These are phyloP conservation scores for Tricholoma terreum DNA, from an alignment of 768 basidiomycete genomes.

Conservation along the genomic window DNA sequence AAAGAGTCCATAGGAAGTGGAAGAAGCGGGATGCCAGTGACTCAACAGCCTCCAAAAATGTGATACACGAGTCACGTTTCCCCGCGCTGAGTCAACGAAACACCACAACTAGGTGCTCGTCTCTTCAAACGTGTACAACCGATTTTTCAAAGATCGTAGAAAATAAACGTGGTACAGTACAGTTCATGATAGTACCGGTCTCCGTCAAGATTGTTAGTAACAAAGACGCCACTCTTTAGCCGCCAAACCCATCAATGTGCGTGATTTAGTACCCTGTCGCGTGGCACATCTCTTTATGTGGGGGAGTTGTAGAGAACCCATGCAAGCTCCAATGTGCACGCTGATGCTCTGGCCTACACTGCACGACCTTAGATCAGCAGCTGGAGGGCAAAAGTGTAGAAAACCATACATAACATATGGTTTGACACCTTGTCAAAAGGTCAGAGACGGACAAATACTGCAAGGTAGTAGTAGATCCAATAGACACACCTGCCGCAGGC, in stretches of 20 bases:
- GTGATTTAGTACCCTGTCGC: slow-evolving; percentile 10
- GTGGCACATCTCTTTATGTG: slow-evolving; percentile 21
- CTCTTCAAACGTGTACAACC: no score
- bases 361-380: neutral
- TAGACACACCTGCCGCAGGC: slow-evolving; percentile 8
- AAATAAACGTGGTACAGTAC: no score
- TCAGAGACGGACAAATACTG: no score
- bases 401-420: slow-evolving; percentile 12
- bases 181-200: no score
- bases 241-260: neutral
- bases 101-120: neutral
- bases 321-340: slow-evolving; percentile 19
- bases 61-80: neutral
- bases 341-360: slow-evolving; percentile 28
- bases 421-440: slow-evolving; percentile 9
- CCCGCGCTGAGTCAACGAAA: neutral
- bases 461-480: neutral
- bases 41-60: neutral
- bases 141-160: no score
- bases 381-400: no score
- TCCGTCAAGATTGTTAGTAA: no score
- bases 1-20: slow-evolving; percentile 66
- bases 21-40: neutral
- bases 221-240: no score
- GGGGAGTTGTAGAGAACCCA: neutral